phyloP scores from a whole-genome alignment of 192 early-diverging fungal species.

The Umbelopsis vinacea region DNA sequence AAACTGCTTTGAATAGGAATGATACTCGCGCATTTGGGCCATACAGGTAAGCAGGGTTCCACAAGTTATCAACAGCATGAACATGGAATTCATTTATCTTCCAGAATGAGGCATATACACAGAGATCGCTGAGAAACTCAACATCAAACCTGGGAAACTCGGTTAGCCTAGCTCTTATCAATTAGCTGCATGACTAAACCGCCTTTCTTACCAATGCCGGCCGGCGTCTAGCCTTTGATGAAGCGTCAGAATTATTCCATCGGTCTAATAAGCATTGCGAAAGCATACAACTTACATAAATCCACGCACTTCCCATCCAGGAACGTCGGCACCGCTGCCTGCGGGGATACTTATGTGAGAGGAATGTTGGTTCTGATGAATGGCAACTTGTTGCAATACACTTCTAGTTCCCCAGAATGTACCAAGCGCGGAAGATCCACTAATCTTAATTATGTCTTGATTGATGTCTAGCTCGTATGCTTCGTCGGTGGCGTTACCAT shows the following conservation, averaged over 20 bases:
- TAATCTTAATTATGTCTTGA: not conserved
- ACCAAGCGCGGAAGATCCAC: constrained; percentile 10
- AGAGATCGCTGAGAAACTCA: constrained; percentile 9
- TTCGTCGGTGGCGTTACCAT: constrained; percentile 4
- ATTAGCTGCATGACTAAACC: too few relatives aligned
- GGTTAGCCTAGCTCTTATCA: not conserved
- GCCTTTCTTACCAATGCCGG: constrained; percentile 14
- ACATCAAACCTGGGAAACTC: not conserved
- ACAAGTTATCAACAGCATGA: constrained; percentile 22
- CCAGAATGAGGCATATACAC: constrained; percentile 21
- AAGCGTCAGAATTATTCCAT: not conserved
- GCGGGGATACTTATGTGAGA: constrained; percentile 8
- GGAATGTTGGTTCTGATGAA: constrained; percentile 1
- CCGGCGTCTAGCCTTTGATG: constrained; percentile 11
- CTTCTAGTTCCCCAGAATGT: constrained; percentile 22
- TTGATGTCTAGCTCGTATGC: constrained; percentile 16
- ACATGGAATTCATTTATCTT: constrained; percentile 25
- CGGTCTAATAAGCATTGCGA: not conserved
- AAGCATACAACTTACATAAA: constrained; percentile 14
- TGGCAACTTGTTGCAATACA: not conserved
- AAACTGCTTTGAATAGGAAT: not conserved
- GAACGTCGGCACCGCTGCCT: constrained; percentile 3
- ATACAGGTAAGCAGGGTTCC: constrained; percentile 17
- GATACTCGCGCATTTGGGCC: constrained; percentile 14
- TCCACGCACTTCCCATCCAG: constrained; percentile 23